A percentile compares a stretch with the other conserved stretches of the same genome.
phyloP scores from a whole-genome alignment of 2,329 filamentous ascomycete species.

The Aspergillus viridinutans region DNA sequence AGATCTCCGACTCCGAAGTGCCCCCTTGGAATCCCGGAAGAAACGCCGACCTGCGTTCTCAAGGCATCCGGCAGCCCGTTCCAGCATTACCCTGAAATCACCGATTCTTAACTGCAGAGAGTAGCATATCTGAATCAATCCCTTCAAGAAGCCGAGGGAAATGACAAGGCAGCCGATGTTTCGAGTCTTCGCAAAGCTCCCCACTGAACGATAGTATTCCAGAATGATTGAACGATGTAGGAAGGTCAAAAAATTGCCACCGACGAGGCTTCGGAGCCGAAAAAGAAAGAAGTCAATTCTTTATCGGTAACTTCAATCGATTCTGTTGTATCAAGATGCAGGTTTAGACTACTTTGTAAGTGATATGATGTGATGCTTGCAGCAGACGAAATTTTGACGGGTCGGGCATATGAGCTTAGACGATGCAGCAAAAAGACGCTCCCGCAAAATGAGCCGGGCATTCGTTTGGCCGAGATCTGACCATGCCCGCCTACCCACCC shows the following conservation, averaged over 20 bases:
- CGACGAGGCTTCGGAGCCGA: not conserved
- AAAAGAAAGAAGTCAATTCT: not conserved
- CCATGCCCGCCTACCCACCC: slow-evolving; percentile 24
- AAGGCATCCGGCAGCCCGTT: slow-evolving; percentile 48
- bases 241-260: slow-evolving; percentile 6
- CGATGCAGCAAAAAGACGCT: slow-evolving; percentile 25
- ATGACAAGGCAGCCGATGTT: slow-evolving; percentile 1
- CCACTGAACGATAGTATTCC: slow-evolving; percentile 4
- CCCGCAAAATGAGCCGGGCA: slow-evolving; percentile 23
- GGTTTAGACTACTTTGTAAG: not conserved
- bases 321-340: not conserved
- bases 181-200: slow-evolving; percentile 2
- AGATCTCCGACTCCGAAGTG: slow-evolving; percentile 34
- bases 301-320: not conserved
- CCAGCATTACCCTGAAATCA: slow-evolving; percentile 46
- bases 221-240: slow-evolving; percentile 6
- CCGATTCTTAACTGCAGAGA: slow-evolving; percentile 15
- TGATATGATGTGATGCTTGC: slow-evolving; percentile 6
- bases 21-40: slow-evolving; percentile 37
- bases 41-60: slow-evolving; percentile 48
- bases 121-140: slow-evolving; percentile 25
- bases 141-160: not conserved
- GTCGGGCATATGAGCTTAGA: slow-evolving; percentile 13
- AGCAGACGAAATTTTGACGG: slow-evolving; percentile 16
- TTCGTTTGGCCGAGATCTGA: slow-evolving; percentile 32